These are phyloP conservation scores for Vigna radiata DNA, from an alignment of 306 rosid genomes.

Conservation along the genomic window DNA sequence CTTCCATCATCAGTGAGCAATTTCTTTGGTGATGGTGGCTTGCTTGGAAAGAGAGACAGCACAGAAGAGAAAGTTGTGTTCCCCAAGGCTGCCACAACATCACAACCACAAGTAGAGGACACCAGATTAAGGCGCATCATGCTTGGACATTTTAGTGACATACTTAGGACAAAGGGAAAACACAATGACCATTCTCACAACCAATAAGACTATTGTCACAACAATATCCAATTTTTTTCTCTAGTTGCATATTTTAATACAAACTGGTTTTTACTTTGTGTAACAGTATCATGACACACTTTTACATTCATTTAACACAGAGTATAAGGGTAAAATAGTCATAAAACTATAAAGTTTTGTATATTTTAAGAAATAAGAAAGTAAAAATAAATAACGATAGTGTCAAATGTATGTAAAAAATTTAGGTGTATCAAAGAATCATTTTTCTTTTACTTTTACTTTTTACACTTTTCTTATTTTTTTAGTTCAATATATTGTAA, in stretches of 20 bases:
- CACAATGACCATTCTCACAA: conserved; percentile 64
- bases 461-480: too few species aligned
- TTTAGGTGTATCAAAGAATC: too few species aligned
- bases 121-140: conserved; percentile 89
- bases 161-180: conserved; percentile 78
- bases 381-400: too few species aligned
- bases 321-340: too few species aligned
- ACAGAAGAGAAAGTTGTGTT: conserved; percentile 59
- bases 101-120: conserved; percentile 57
- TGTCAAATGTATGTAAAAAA: too few species aligned
- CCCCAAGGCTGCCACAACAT: conserved; percentile 42
- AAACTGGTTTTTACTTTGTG: too few species aligned
- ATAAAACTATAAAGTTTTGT: too few species aligned
- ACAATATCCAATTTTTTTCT: neutral
- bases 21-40: conserved; percentile 87
- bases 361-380: too few species aligned
- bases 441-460: too few species aligned
- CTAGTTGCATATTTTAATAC: neutral
- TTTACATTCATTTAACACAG: too few species aligned
- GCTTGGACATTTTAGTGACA: conserved; percentile 87
- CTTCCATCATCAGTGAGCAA: conserved; percentile 74
- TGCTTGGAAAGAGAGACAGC: conserved; percentile 72
- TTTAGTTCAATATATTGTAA: too few species aligned
- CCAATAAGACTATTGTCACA: conserved; percentile 42
- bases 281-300: too few species aligned